Evolutionary conservation across 78 protist species (phyloP), one percentile per base, ranked within the genome.

Genomic region (Dictyostelium purpureum): DNA sequence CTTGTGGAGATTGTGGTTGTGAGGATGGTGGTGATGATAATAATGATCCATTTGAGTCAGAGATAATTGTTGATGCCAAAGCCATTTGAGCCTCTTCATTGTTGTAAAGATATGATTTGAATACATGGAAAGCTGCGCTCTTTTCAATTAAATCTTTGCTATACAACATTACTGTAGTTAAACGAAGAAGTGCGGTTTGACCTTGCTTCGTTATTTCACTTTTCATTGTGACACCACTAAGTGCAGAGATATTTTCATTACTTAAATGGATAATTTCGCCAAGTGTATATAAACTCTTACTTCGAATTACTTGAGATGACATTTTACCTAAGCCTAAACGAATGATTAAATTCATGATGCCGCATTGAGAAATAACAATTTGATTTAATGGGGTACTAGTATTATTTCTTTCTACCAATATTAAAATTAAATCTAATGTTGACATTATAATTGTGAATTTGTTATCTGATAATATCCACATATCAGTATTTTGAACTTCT

Each of bases 11-110:
- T 0, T 57, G 21, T n/a, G 66, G 11, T 57, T 57, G 21, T 57
- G 66, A 57, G 7, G 19, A 11, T 24, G 65, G 4, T 28, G 52
- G 9, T 28, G 80, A 16, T 26, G 90, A 6, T 26, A 77, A 38
- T 7, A 52, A 69, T 24, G 76, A 28, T 33, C 31, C 31, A 33
- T 40, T 35, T 1, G 11, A 19, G n/a, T 69, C 76, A 26, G 42
- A 47, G 6, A 75, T 79, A 3, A 90, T 73, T 21, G 94, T 90
- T 16, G 89, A 79, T 19, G 94, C 88, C 19, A 90, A 71, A 19
- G 77, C 89, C 94, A 78, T 57, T 67, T 90, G 94, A n/a, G 78
- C 94, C 38, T 90, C 94, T 42, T 90, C 94, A 79, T 90, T 90
- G 9, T 79, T 75, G 7, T 51, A 40, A 3, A 90, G 14, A 38